Percentiles rank a stretch among this genome's conserved stretches.
phyloP scores from a whole-genome alignment of 1,139 yeast species.

The Nadsonia commutata region DNA sequence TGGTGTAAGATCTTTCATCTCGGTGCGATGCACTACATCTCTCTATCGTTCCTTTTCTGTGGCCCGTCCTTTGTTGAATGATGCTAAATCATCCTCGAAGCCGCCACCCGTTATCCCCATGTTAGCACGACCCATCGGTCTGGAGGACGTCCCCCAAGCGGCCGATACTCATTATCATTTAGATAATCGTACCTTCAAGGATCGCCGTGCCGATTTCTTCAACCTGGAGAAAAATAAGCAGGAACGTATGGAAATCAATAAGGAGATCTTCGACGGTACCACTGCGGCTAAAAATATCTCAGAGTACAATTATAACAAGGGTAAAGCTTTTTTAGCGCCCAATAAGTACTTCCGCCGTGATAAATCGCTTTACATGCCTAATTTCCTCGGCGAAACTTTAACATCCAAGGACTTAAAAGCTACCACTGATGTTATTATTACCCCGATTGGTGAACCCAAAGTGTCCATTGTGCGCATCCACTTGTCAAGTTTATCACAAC shows the following conservation, averaged over 20 bases:
- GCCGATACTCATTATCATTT: constrained; percentile 5
- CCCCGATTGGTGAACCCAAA: constrained; percentile 17
- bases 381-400: constrained; percentile 49
- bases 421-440: neutral
- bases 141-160: constrained; percentile 3
- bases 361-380: constrained; percentile 78
- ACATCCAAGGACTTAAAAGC: constrained; percentile 22
- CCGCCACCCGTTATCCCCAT: neutral
- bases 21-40: too few relatives aligned
- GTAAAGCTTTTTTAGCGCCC: constrained; percentile 76
- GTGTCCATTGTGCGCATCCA: constrained; percentile 51
- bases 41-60: neutral
- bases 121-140: constrained; percentile 5
- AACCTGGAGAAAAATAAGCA: constrained; percentile 23
- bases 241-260: constrained; percentile 49
- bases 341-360: constrained; percentile 57
- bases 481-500: constrained; percentile 60
- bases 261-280: constrained; percentile 50
- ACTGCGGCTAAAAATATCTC: constrained; percentile 81
- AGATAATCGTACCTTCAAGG: constrained; percentile 26
- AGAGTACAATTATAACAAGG: constrained; percentile 64
- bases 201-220: constrained; percentile 29
- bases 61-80: neutral
- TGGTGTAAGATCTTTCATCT: too few relatives aligned
- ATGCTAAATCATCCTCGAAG: neutral